Evolutionary conservation across 305 asterid genomes (phyloP).

Genomic region (Solanum hybrid): DNA sequence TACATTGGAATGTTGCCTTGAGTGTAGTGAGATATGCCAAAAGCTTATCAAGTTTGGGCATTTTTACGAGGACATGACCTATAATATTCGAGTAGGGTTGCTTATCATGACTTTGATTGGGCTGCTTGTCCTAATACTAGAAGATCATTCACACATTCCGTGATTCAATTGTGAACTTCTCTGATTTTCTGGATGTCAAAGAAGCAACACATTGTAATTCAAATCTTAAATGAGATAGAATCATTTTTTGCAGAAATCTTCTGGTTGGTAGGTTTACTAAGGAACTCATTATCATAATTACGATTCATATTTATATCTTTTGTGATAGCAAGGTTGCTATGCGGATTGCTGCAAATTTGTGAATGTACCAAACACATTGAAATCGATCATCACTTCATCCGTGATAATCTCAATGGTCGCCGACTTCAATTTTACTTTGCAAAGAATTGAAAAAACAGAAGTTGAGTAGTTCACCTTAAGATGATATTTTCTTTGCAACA

Average conservation of each 20-base stretch:
- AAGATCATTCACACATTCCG: not conserved
- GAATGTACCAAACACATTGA: not conserved
- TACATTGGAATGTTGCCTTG: not conserved
- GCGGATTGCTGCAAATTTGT: not conserved
- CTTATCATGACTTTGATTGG: not conserved
- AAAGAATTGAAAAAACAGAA: not conserved
- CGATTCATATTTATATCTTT: not conserved
- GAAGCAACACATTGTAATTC: not conserved
- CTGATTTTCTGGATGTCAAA: not conserved
- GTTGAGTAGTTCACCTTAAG: constrained; percentile 34
- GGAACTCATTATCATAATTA: not conserved
- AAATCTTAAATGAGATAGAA: too few relatives aligned
- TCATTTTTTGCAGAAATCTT: too few relatives aligned
- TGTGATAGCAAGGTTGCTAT: not conserved
- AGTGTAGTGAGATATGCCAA: not conserved
- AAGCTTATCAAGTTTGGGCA: not conserved
- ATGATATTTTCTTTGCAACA: constrained; percentile 65
- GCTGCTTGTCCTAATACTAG: not conserved
- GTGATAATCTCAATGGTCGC: not conserved
- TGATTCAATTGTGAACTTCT: not conserved
- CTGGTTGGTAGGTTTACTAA: not conserved
- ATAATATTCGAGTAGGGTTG: not conserved
- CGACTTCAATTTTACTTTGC: not conserved
- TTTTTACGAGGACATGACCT: too few relatives aligned
- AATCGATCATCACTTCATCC: not conserved